Percentiles rank a stretch among this genome's conserved stretches.
phyloP scores from a whole-genome alignment of 768 basidiomycete species.

The Tylopilus vinaceipallidus region DNA sequence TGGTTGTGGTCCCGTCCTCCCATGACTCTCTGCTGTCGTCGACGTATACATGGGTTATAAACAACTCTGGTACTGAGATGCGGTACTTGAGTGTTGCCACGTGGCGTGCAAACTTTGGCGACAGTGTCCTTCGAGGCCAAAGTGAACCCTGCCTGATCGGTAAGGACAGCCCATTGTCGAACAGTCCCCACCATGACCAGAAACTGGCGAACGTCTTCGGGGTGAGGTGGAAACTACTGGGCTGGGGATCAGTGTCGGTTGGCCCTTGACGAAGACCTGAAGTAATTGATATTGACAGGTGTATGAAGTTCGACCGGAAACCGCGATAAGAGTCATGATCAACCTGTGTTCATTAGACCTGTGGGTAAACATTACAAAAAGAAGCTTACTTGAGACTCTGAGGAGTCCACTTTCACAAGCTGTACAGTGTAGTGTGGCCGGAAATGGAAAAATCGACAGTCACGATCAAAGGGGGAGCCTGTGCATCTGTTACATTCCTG shows the following conservation, averaged over 20 bases:
- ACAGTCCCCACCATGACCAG: conserved; percentile 88
- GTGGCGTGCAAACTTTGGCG: conserved; percentile 86
- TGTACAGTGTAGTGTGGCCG: conserved; percentile 75
- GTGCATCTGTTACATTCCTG: conserved; percentile 61
- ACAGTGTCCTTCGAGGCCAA: conserved; percentile 66
- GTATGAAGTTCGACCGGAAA: conserved; percentile 93
- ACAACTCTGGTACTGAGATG: conserved; percentile 71
- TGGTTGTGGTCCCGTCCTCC: conserved; percentile 72
- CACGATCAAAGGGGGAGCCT: conserved; percentile 65
- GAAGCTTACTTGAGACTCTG: conserved; percentile 47
- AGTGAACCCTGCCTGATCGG: conserved; percentile 88
- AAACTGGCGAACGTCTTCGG: conserved; percentile 87
- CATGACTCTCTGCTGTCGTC: conserved; percentile 81
- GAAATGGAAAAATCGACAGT: conserved; percentile 80
- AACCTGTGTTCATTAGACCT: conserved; percentile 31
- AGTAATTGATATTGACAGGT: conserved; percentile 82
- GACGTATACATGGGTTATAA: conserved; percentile 83
- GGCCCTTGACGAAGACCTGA: conserved; percentile 49
- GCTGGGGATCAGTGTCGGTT: conserved; percentile 21
- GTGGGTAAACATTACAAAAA: neutral
- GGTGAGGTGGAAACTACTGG: conserved; percentile 81
- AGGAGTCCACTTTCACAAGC: conserved; percentile 47
- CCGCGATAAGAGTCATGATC: conserved; percentile 74
- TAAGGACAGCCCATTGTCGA: conserved; percentile 72
- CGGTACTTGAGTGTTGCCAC: conserved; percentile 92